Evolutionary conservation across 768 basidiomycete genomes (phyloP).

Genomic region (Lactifluus pinguis): DNA sequence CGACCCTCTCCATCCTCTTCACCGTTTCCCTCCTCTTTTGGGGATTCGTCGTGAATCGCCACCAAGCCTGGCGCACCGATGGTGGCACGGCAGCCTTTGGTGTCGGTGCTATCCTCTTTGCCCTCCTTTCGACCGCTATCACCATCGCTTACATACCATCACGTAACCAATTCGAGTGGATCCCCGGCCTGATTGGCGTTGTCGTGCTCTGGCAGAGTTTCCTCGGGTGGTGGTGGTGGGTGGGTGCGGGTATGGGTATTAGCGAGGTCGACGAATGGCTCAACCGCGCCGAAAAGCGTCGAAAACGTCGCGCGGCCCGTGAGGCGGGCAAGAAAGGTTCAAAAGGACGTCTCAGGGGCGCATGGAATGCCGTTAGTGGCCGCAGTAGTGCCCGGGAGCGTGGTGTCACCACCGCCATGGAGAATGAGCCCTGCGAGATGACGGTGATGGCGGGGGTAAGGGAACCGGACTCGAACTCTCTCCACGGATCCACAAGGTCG

Average conservation of each 20-base stretch:
- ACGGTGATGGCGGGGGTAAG: neutral
- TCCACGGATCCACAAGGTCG: neutral
- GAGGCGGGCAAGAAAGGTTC: slow-evolving; percentile 41
- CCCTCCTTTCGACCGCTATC: slow-evolving; percentile 72
- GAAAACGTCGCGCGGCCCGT: slow-evolving; percentile 37
- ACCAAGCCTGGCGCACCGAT: slow-evolving; percentile 91
- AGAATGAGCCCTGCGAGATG: neutral
- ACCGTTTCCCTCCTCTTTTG: slow-evolving; percentile 83
- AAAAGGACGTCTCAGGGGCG: slow-evolving; percentile 43
- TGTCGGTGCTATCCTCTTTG: slow-evolving; percentile 71
- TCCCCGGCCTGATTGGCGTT: slow-evolving; percentile 82
- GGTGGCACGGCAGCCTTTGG: slow-evolving; percentile 96
- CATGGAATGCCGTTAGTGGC: slow-evolving; percentile 51
- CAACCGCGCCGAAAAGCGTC: slow-evolving; percentile 42
- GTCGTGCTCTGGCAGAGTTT: slow-evolving; percentile 97
- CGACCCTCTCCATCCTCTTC: slow-evolving; percentile 91
- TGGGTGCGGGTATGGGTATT: slow-evolving; percentile 81
- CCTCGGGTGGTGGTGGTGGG: slow-evolving; percentile 99
- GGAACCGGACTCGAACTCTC: slow-evolving; percentile 31
- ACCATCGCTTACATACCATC: slow-evolving; percentile 81
- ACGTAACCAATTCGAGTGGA: slow-evolving; percentile 85
- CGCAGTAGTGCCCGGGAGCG: neutral
- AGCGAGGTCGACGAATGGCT: slow-evolving; percentile 62
- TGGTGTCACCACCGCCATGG: neutral
- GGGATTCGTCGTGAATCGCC: slow-evolving; percentile 85